Percentiles rank a stretch among this genome's conserved stretches.
Evolutionary conservation across 371 early-diverging fungal genomes (phyloP).

Genomic region (Chytridium lagenaria): DNA sequence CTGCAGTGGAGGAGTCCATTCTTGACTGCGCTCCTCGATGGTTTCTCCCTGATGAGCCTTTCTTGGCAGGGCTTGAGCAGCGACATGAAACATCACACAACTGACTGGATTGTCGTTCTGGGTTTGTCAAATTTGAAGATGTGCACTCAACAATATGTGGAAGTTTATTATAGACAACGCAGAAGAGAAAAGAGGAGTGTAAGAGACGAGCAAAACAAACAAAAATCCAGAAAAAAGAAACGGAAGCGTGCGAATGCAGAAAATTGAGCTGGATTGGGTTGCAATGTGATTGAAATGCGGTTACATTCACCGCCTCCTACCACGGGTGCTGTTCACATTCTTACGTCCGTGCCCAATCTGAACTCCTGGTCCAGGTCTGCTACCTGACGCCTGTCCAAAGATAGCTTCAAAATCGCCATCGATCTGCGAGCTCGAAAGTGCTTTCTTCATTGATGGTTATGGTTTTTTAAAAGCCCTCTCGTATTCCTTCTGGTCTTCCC

Average conservation of each 20-base stretch:
- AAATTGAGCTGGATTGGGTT: too few species aligned
- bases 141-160: too few species aligned
- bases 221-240: not conserved
- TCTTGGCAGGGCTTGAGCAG: conserved; percentile 29
- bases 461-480: conserved; percentile 45
- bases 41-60: conserved; percentile 17
- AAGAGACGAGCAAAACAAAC: too few species aligned
- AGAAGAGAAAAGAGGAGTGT: too few species aligned
- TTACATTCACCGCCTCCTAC: conserved; percentile 33
- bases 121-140: too few species aligned
- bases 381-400: not conserved
- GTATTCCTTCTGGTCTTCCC: conserved; percentile 93
- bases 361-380: not conserved
- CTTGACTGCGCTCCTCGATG: conserved; percentile 24
- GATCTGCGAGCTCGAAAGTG: conserved; percentile 19
- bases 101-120: too few species aligned
- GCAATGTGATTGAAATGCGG: too few species aligned
- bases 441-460: conserved; percentile 32
- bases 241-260: not conserved
- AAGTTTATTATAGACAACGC: too few species aligned
- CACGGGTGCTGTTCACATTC: conserved; percentile 77
- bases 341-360: conserved; percentile 83
- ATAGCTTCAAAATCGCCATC: conserved; percentile 27
- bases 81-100: conserved; percentile 20
- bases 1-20: conserved; percentile 52